Base-by-base conservation (phyloP, 805 yeast genomes). In the Wickerhamomyces subpelliculosus region DNA sequence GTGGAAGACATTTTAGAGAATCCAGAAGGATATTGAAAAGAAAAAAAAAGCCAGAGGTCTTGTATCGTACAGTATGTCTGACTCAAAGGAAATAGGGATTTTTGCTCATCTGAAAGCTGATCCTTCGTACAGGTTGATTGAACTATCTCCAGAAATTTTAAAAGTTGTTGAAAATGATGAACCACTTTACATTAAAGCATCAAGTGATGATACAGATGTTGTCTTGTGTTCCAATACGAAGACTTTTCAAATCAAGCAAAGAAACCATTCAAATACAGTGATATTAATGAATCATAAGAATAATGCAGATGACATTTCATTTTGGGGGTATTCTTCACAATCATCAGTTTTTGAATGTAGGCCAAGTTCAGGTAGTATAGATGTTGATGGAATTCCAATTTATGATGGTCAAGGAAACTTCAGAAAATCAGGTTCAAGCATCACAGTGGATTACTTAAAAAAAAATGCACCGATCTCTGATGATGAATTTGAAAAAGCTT, bases 221-320 rank as follows among this genome's bases (percentile, higher is more conserved):
- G 86, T 76, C 23, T 55, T 87, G 13, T 81, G 89, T 41, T 73
- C 90, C 1, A 47, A 60, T 4, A 46, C 60, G 22, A 58, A 66
- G 36, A 83, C 95, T 0, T 88, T 75, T 73, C 65, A 67, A 32
- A 49, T 88, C 14, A 68, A 86, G 37, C 89, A 83, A 51, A 80
- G 84, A 65, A 85, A 86, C 54, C 97, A 90, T 57, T 84, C 96
- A 8, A 88, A 90, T 57, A 73, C 90, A 5, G 79, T 84, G n/a
- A 55, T 87, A 47, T 43, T 88, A 18, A 54, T 75, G 54, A 57
- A 57, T 1, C 10, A 23, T 17, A 11, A 27, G 11, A 56, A 50
- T 6, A n/a, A n/a, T n/a, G 54, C 59, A 1, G 51, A 44, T 5
- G 50, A 45, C 7, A 37, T 64, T 1, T 44, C 46, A 57, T 12